Evolutionary conservation across 306 rosid genomes (phyloP).

Genomic region (Datisca glomerata): DNA sequence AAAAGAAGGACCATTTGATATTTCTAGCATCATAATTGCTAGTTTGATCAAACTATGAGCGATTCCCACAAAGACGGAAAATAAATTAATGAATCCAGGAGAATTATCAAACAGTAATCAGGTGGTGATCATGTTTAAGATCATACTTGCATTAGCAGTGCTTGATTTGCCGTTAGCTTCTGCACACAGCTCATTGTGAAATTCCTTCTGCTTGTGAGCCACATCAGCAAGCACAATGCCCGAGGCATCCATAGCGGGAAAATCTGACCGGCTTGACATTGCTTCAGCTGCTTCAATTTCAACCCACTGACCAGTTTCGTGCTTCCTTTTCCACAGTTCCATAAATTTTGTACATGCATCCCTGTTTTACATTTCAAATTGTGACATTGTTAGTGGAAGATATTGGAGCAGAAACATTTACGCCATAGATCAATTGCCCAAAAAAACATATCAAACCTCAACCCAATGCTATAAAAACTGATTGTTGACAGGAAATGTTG

Average conservation of each 20-base stretch:
- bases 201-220: constrained; percentile 30
- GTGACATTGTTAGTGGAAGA: no score
- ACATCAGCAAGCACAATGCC: constrained; percentile 54
- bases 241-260: constrained; percentile 49
- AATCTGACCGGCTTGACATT: constrained; percentile 46
- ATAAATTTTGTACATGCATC: constrained; percentile 67
- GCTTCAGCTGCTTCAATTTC: constrained; percentile 86
- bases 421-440: constrained; percentile 14
- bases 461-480: constrained; percentile 4
- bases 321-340: constrained; percentile 91
- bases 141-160: constrained; percentile 33
- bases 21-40: no score
- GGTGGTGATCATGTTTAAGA: no score
- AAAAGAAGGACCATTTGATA: no score
- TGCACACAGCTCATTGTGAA: constrained; percentile 27
- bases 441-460: constrained; percentile 10
- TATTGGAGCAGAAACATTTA: constrained; percentile 9
- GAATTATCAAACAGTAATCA: no score
- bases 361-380: no score
- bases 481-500: constrained; percentile 11
- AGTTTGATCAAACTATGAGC: no score
- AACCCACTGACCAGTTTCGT: constrained; percentile 96
- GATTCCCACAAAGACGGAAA: no score
- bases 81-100: no score
- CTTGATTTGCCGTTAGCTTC: constrained; percentile 44